A percentile compares a stretch with the other conserved stretches of the same genome.
Conservation (phyloP, 768 basidiomycete species). For the Mycena rosella region DNA sequence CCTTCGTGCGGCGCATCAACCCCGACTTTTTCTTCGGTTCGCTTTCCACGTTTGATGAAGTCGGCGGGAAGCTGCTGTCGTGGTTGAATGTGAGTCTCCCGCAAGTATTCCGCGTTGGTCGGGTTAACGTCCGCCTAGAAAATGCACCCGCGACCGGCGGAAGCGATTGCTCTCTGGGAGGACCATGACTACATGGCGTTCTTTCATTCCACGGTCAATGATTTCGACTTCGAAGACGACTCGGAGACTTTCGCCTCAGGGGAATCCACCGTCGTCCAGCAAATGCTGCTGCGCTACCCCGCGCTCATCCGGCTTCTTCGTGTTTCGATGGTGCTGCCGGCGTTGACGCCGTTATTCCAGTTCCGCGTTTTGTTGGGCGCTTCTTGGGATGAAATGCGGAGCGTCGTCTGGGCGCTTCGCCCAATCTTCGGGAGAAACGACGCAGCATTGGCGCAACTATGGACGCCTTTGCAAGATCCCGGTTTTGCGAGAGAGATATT, state of each 20-base stretch:
- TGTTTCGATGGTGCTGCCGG: slow-evolving; percentile 25
- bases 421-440: slow-evolving; percentile 20
- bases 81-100: slow-evolving; percentile 32
- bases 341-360: slow-evolving; percentile 28
- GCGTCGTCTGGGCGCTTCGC: slow-evolving; percentile 22
- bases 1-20: slow-evolving; percentile 17
- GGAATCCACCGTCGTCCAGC: background rate
- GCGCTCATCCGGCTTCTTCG: slow-evolving; percentile 30
- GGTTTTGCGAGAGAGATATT: slow-evolving; percentile 11
- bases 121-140: background rate
- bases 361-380: slow-evolving; percentile 30
- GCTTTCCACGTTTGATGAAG: slow-evolving; percentile 14
- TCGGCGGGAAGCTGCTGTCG: slow-evolving; percentile 17
- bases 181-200: slow-evolving; percentile 34
- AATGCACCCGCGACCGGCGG: slow-evolving; percentile 19
- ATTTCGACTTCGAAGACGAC: slow-evolving; percentile 34
- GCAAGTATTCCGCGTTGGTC: background rate
- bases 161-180: slow-evolving; percentile 27
- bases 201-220: slow-evolving; percentile 27
- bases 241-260: background rate
- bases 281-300: slow-evolving; percentile 23
- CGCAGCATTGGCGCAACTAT: slow-evolving; percentile 14
- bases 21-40: slow-evolving; percentile 37
- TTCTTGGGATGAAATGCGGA: slow-evolving; percentile 19
- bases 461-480: slow-evolving; percentile 23